Conservation (phyloP, 116 monocot genomes). For the Cymodocea nodosa region DNA sequence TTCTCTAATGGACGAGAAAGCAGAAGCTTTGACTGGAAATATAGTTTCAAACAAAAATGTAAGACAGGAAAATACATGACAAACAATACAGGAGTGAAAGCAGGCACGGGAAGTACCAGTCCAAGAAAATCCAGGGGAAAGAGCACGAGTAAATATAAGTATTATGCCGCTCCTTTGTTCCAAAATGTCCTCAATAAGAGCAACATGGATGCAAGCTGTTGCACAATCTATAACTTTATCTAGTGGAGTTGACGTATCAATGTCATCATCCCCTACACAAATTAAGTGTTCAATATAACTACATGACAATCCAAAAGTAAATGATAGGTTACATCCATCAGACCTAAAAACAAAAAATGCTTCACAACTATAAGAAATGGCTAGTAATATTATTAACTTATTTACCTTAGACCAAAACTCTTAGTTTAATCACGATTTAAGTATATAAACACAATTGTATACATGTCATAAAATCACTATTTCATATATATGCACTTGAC, state of each 20-base stretch:
- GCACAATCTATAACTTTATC: slow-evolving; percentile 80
- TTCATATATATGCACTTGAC: no score
- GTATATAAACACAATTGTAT: no score
- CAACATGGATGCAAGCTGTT: slow-evolving; percentile 50
- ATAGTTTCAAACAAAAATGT: slow-evolving; percentile 1
- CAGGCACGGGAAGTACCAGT: slow-evolving; percentile 25
- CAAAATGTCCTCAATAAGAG: slow-evolving; percentile 36
- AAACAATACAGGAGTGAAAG: background rate
- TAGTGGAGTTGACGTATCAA: slow-evolving; percentile 36
- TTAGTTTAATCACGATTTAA: no score
- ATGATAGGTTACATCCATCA: background rate
- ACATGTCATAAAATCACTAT: no score
- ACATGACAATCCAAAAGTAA: background rate
- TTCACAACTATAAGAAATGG: no score
- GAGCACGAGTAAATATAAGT: slow-evolving; percentile 30
- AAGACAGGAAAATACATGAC: background rate
- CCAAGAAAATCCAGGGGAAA: slow-evolving; percentile 61
- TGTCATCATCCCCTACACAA: slow-evolving; percentile 33
- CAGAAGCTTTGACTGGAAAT: slow-evolving; percentile 64
- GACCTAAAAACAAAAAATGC: no score
- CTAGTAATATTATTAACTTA: no score
- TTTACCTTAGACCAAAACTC: no score
- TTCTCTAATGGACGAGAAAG: slow-evolving; percentile 48
- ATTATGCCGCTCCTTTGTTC: slow-evolving; percentile 37
- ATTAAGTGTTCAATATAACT: background rate